phyloP scores from a whole-genome alignment of 78 protist species.

The Dictyostelium capitatum region DNA sequence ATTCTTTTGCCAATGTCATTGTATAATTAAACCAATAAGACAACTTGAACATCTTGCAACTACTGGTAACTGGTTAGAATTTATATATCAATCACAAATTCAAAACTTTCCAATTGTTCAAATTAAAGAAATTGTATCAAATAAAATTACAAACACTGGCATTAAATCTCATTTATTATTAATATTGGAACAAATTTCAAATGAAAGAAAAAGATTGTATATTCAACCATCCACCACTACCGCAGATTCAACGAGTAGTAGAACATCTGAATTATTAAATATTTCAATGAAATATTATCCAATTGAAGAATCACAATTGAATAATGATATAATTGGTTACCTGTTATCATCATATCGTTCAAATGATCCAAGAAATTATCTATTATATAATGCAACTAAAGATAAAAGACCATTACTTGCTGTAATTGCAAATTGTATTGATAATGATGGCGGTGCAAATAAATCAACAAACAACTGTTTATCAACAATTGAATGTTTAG shows the following conservation, averaged over 20 bases:
- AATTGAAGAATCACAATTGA: constrained; percentile 38
- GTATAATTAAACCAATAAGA: not conserved
- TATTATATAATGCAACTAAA: constrained; percentile 39
- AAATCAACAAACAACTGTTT: not conserved
- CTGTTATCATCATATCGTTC: constrained; percentile 43
- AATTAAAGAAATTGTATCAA: constrained; percentile 22
- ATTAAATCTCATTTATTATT: constrained; percentile 35
- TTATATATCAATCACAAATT: constrained; percentile 47
- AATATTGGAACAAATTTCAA: constrained; percentile 32
- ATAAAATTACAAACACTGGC: not conserved
- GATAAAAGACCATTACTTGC: constrained; percentile 49
- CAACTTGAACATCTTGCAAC: constrained; percentile 45
- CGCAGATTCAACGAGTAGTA: not conserved
- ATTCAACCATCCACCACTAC: not conserved
- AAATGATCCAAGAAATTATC: constrained; percentile 38
- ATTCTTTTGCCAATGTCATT: constrained; percentile 44
- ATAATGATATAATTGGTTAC: constrained; percentile 52
- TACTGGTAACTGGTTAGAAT: constrained; percentile 47
- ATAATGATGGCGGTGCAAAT: not conserved
- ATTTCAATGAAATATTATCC: constrained; percentile 35
- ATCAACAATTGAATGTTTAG: constrained; percentile 47
- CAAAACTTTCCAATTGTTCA: constrained; percentile 50
- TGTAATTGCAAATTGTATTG: constrained; percentile 44
- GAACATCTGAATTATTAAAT: constrained; percentile 2
- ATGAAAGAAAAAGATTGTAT: constrained; percentile 46